Conservation (phyloP, 495 filamentous ascomycete genomes). For the Cercophora sp. region DNA sequence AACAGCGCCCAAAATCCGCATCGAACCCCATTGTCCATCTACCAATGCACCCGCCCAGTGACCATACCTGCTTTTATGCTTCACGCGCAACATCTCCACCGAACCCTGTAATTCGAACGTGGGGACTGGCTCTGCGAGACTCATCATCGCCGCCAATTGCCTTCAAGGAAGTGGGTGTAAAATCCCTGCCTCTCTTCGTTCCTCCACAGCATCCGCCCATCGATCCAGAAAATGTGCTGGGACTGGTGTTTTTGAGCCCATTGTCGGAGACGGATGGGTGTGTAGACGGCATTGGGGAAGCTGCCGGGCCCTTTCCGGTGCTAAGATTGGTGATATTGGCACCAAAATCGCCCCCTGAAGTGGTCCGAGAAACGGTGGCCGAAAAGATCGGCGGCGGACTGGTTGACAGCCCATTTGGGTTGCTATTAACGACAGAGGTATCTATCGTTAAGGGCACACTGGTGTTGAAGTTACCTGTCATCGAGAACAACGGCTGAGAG, state of each 20-base stretch:
- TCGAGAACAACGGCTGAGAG: slow-evolving; percentile 30
- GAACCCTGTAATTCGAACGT: slow-evolving; percentile 11
- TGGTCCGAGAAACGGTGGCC: too few relatives aligned
- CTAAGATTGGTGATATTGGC: too few relatives aligned
- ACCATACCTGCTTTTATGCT: too few relatives aligned
- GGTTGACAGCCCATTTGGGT: background rate
- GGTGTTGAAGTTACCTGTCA: background rate
- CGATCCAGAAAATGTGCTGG: background rate
- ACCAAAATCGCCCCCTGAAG: too few relatives aligned
- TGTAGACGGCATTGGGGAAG: too few relatives aligned
- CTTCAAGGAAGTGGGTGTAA: slow-evolving; percentile 42
- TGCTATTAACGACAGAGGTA: background rate
- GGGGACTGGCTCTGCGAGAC: slow-evolving; percentile 31
- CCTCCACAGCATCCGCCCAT: slow-evolving; percentile 5
- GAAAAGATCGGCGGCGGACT: too few relatives aligned
- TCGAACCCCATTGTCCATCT: too few relatives aligned
- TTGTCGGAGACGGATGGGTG: background rate
- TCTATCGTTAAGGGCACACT: background rate
- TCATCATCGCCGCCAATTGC: slow-evolving; percentile 39
- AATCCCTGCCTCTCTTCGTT: slow-evolving; percentile 39
- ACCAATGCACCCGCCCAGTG: too few relatives aligned
- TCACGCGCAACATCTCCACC: too few relatives aligned
- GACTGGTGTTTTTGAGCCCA: too few relatives aligned
- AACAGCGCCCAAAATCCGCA: too few relatives aligned
- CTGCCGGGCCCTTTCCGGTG: too few relatives aligned